Evolutionary conservation across 305 asterid genomes (phyloP).

Genomic region (Solanum hybrid): DNA sequence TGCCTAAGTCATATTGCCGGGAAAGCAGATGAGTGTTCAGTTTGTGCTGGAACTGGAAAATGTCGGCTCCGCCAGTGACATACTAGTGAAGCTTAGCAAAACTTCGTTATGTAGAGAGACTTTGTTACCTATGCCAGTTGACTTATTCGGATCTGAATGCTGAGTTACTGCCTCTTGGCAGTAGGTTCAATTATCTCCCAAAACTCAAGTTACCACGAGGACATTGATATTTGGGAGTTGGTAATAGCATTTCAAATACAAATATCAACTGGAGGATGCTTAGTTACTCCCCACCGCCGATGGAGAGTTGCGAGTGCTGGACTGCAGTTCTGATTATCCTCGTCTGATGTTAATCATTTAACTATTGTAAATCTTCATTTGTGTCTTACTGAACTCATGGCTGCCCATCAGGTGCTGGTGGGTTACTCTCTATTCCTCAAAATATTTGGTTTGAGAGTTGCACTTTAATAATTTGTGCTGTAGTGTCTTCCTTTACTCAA

Average conservation of each 20-base stretch:
- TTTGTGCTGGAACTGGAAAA: slow-evolving; percentile 89
- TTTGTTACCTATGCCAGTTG: not conserved
- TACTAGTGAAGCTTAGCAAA: not conserved
- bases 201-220: not conserved
- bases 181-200: not conserved
- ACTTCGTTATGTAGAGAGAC: not conserved
- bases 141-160: not conserved
- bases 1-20: slow-evolving; percentile 90
- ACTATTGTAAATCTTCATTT: not conserved
- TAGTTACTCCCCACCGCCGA: not conserved
- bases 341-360: not conserved
- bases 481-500: not conserved
- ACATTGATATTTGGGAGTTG: not conserved
- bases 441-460: not conserved
- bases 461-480: not conserved
- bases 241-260: not conserved
- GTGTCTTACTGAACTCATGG: not conserved
- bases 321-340: not conserved
- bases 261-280: not conserved
- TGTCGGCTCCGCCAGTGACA: slow-evolving; percentile 29
- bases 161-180: not conserved
- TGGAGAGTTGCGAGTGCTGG: not conserved
- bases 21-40: slow-evolving; percentile 75
- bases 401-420: not conserved
- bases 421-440: not conserved